Conservation (phyloP, 805 yeast species). For the Lipomyces anomalus region DNA sequence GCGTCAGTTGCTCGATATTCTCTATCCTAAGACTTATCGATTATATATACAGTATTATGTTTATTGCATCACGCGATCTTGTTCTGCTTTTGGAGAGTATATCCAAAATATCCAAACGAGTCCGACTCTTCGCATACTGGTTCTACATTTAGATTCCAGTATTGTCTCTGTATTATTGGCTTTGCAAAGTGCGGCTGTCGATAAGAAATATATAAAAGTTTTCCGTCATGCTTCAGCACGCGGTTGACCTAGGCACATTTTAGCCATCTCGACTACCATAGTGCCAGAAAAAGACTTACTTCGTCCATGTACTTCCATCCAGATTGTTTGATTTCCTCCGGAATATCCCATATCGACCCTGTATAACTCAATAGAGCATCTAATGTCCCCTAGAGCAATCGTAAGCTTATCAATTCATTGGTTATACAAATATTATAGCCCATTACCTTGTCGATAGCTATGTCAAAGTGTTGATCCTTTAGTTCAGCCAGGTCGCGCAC, state of each 20-base stretch:
- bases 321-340: slow-evolving; percentile 21
- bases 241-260: slow-evolving; percentile 18
- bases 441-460: slow-evolving; percentile 27
- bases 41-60: no score
- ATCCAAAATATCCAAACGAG: slow-evolving; percentile 25
- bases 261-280: background rate
- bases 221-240: slow-evolving; percentile 23
- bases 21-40: no score
- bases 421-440: background rate
- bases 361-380: slow-evolving; percentile 28
- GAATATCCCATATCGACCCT: slow-evolving; percentile 29
- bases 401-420: background rate
- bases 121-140: slow-evolving; percentile 14
- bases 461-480: slow-evolving; percentile 21
- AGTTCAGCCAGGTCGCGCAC: slow-evolving; percentile 26
- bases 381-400: slow-evolving; percentile 22
- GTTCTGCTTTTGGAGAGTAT: slow-evolving; percentile 12
- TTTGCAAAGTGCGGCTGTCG: slow-evolving; percentile 29
- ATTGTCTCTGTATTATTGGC: slow-evolving; percentile 22
- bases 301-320: slow-evolving; percentile 26
- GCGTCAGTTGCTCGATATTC: no score
- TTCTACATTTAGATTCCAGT: slow-evolving; percentile 20
- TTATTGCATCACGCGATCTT: background rate
- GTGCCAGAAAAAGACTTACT: slow-evolving; percentile 8
- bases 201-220: slow-evolving; percentile 26